A percentile compares a stretch with the other conserved stretches of the same genome.
These are phyloP conservation scores for Paraphaeosphaeria minitans DNA, from an alignment of 2,329 filamentous ascomycete species.

Conservation along the genomic window DNA sequence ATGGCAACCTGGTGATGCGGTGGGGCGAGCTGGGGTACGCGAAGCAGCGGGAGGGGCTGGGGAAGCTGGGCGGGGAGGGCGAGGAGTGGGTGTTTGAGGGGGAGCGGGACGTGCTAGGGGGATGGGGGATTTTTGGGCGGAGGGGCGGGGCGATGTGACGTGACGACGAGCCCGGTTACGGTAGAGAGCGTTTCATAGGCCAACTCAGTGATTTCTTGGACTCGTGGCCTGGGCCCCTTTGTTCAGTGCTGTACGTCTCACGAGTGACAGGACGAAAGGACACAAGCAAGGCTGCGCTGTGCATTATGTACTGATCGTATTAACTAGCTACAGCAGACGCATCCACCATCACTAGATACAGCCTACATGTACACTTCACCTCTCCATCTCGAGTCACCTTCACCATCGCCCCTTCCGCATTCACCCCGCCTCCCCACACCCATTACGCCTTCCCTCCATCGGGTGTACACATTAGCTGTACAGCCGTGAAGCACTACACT, in stretches of 20 bases:
- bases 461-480: conserved; percentile 18
- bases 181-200: neutral
- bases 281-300: neutral
- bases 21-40: conserved; percentile 78
- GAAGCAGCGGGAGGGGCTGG: conserved; percentile 72
- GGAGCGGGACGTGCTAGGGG: conserved; percentile 70
- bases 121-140: conserved; percentile 61
- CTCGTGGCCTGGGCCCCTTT: too few relatives aligned
- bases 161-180: too few relatives aligned
- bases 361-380: conserved; percentile 1
- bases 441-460: conserved; percentile 10
- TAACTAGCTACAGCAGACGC: neutral
- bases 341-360: neutral
- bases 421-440: neutral
- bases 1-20: conserved; percentile 74
- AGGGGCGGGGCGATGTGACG: conserved; percentile 12
- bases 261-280: neutral
- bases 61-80: conserved; percentile 70
- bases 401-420: neutral
- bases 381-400: neutral
- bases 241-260: neutral
- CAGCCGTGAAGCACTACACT: neutral
- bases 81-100: conserved; percentile 70
- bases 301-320: conserved; percentile 3
- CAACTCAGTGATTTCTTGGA: neutral